Conservation (phyloP, 1,284 basidiomycete species). For the Cystobasidium sp. region DNA sequence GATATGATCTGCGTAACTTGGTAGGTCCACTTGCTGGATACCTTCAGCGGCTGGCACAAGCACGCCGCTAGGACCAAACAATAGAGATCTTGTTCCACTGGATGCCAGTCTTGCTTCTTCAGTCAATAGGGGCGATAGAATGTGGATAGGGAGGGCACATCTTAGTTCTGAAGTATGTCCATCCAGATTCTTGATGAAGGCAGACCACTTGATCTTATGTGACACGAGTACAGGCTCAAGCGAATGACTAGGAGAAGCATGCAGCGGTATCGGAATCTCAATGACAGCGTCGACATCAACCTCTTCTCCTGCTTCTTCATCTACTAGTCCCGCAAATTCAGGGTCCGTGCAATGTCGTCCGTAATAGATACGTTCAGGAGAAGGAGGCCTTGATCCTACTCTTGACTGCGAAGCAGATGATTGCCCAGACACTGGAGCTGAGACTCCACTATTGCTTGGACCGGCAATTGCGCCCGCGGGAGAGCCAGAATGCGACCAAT, state of each 20-base stretch:
- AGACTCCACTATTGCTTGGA: not conserved
- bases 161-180: conserved; percentile 76
- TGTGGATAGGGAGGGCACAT: conserved; percentile 82
- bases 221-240: conserved; percentile 68
- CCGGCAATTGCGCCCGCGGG: not conserved
- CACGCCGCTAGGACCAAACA: conserved; percentile 61
- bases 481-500: not conserved
- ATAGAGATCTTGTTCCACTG: conserved; percentile 69
- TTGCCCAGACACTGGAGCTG: not conserved
- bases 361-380: conserved; percentile 38
- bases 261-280: conserved; percentile 58
- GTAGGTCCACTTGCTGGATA: conserved; percentile 72
- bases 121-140: conserved; percentile 73
- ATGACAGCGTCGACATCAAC: conserved; percentile 61
- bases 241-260: conserved; percentile 65
- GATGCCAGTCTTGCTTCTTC: conserved; percentile 75
- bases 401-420: conserved; percentile 27
- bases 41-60: conserved; percentile 57
- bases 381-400: conserved; percentile 10
- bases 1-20: conserved; percentile 83
- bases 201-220: conserved; percentile 66
- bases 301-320: conserved; percentile 54
- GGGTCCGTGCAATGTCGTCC: conserved; percentile 32
- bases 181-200: conserved; percentile 59
- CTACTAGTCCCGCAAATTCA: conserved; percentile 38